A percentile compares a stretch with the other conserved stretches of the same genome.
Evolutionary conservation across 2,329 filamentous ascomycete genomes (phyloP).

Genomic region (Fusarium algeriense): DNA sequence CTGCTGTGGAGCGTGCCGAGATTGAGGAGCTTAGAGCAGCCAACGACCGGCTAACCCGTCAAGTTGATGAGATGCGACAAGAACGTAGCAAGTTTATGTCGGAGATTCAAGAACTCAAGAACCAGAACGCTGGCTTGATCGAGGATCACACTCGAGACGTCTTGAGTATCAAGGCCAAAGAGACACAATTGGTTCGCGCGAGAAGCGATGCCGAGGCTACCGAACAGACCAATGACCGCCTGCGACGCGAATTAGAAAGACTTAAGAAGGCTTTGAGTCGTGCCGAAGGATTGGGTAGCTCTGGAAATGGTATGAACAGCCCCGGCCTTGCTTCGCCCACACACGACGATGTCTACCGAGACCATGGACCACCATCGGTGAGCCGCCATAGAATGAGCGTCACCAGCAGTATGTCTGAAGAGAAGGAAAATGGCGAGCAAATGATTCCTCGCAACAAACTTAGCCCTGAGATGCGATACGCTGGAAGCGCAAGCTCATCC

Average conservation of each 20-base stretch:
- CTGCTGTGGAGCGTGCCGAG: slow-evolving; percentile 88
- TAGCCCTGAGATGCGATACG: slow-evolving; percentile 67
- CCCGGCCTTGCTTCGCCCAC: slow-evolving; percentile 63
- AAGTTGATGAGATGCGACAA: slow-evolving; percentile 83
- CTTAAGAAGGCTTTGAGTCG: slow-evolving; percentile 86
- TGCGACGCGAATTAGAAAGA: slow-evolving; percentile 89
- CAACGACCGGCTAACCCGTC: slow-evolving; percentile 80
- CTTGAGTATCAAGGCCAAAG: slow-evolving; percentile 96
- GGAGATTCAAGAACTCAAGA: slow-evolving; percentile 93
- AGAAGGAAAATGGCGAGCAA: slow-evolving; percentile 78
- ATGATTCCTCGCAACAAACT: slow-evolving; percentile 64
- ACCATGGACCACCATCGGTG: slow-evolving; percentile 57
- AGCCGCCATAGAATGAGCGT: slow-evolving; percentile 70
- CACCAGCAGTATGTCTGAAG: slow-evolving; percentile 76
- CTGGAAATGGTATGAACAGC: slow-evolving; percentile 54
- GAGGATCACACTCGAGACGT: slow-evolving; percentile 97
- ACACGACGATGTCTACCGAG: slow-evolving; percentile 71
- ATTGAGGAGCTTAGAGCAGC: slow-evolving; percentile 88
- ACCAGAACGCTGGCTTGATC: slow-evolving; percentile 95
- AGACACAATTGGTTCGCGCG: slow-evolving; percentile 94
- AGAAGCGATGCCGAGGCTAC: slow-evolving; percentile 90
- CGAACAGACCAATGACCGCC: slow-evolving; percentile 85
- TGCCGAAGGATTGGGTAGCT: slow-evolving; percentile 64
- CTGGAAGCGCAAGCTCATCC: slow-evolving; percentile 63
- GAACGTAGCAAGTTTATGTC: slow-evolving; percentile 86